Evolutionary conservation across 495 filamentous ascomycete genomes (phyloP), one percentile per base, ranked within the genome.

Genomic region (Elaphomyces granulatus): DNA sequence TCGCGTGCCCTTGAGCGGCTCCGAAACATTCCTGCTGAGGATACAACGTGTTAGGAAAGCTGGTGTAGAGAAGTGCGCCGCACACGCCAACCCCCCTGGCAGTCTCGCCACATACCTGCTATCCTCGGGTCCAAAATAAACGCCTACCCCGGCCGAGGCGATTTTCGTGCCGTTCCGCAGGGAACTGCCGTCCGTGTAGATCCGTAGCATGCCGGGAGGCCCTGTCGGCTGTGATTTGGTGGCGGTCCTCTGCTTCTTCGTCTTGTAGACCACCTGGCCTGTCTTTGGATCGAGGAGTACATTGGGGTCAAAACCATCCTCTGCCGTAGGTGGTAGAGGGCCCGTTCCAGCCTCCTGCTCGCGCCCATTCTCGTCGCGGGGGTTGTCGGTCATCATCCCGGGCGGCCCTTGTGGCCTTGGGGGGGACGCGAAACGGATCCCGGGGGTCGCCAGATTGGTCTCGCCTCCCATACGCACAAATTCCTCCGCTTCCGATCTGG

Each of bases 161-260:
- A 75, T 68, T 0, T 58, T 48, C 37, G 67, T 69, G 9, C 90
- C 90, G 60, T 98, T 96, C 34, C 75, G 70, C 17, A 80, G 65
- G 45, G 75, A 70, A 44, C 82, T 90, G 8, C 90, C 90, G 55
- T 98, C 90, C 1, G 90, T 96, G 59, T 85, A 94, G 37, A 95
- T 82, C 23, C 74, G 59, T 28, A 86, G 52, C 41, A 81, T 68
- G 4, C 72, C 70, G 37, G 50, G 61, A 40, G 53, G 52, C 0
- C 59, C 61, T 18, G 47, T 49, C 4, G 56, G 41, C 39, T 58
- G 52, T 41, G 56, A 43, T 36, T 71, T 76, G 14, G 54, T 74
- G 2, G 53, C 58, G 15, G 56, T 44, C 42, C 65, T 63, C 47
- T 77, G 61, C 14, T 55, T 53, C 20, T 63, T 51, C 4, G 58